Base-by-base conservation (phyloP, 2,329 filamentous ascomycete species). In the Madurella fahalii region DNA sequence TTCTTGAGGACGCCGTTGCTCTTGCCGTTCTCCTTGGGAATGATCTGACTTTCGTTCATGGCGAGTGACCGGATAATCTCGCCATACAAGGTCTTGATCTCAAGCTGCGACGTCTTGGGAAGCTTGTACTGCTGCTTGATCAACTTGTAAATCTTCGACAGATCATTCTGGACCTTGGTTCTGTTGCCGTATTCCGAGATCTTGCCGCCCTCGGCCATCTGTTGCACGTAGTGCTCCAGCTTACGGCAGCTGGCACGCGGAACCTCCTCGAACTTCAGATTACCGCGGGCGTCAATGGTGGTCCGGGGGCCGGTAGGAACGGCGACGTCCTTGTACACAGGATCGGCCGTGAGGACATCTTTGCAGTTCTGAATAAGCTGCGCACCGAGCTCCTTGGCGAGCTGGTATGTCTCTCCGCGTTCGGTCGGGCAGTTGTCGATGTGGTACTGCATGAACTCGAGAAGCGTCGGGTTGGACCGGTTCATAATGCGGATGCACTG, bases 381-480 rank as follows among this genome's bases (percentile, higher is more conserved):
- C 68, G 89, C 81, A 37, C 90, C 93, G 20, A 99, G 87, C 72
- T 94, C 86, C 77, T 99, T 96, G 42, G 94, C 94, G n/a, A 99
- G 85, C 74, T 94, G 83, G 74, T 99, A 99, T 1, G 94, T 99
- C 76, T 99, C 94, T 56, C 94, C 94, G 48, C 93, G 87, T 68
- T 99, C 92, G 0, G 92, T 92, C 0, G 94, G 94, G 76, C 93
- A 97, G 77, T 97, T 94, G 67, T 99, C 94, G 67, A 99, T 99
- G 76, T 99, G 94, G 67, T 99, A 97, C 71, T 99, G 94, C 94
- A 99, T 99, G 74, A 96, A 99, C 64, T 99, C 93, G 55, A 99
- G 82, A 1, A 99, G 84, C 37, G 90, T 87, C 2, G 94, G 94
- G 70, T 97, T 99, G 34, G 94, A 96, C 59, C 94, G 89, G 78